These are phyloP conservation scores for Berkeleyomyces rouxiae DNA, from an alignment of 2,329 filamentous ascomycete genomes.

Conservation along the genomic window DNA sequence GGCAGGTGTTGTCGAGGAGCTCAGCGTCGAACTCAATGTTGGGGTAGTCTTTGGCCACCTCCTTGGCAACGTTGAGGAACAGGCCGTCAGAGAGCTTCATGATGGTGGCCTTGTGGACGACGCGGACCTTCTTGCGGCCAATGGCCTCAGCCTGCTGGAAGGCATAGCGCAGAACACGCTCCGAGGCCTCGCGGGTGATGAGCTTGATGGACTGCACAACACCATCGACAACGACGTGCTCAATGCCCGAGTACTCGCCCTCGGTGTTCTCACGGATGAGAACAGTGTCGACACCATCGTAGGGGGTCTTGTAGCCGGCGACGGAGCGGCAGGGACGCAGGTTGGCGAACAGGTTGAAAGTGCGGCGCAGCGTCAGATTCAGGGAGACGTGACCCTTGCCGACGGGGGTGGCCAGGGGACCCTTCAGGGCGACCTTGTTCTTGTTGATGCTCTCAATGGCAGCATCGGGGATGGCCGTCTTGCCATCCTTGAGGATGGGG, in stretches of 20 bases:
- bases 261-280: constrained; percentile 99
- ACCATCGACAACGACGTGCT: constrained; percentile 94
- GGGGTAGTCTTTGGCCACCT: constrained; percentile 90
- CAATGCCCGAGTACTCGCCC: constrained; percentile 98
- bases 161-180: constrained; percentile 90
- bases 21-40: constrained; percentile 93
- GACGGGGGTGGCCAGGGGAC: constrained; percentile 88
- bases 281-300: constrained; percentile 92
- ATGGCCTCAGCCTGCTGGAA: constrained; percentile 95
- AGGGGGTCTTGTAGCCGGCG: constrained; percentile 94
- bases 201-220: constrained; percentile 99
- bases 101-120: constrained; percentile 99
- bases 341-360: constrained; percentile 99
- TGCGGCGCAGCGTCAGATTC: constrained; percentile 94
- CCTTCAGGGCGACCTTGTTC: constrained; percentile 97
- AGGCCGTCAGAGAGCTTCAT: constrained; percentile 99
- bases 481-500: constrained; percentile 82
- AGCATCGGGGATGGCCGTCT: constrained; percentile 81
- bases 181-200: constrained; percentile 85
- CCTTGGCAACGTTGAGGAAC: constrained; percentile 73
- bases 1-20: constrained; percentile 96
- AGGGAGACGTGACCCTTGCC: constrained; percentile 99
- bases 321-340: constrained; percentile 94
- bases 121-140: constrained; percentile 87
- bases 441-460: constrained; percentile 85